phyloP scores from a whole-genome alignment of 495 filamentous ascomycete genomes.

The Tuber melanosporum region DNA sequence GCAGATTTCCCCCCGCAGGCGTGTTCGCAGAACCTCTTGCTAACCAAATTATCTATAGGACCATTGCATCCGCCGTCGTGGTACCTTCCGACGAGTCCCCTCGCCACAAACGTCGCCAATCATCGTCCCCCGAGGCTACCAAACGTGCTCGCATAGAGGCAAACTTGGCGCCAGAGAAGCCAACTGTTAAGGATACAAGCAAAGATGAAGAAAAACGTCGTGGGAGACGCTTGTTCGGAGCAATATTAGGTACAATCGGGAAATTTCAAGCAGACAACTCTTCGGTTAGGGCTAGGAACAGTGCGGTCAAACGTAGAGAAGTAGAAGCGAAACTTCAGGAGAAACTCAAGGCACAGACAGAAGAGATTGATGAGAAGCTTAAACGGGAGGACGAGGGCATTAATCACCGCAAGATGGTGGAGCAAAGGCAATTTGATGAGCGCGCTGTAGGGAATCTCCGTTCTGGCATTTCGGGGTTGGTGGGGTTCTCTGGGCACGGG shows the following conservation, averaged over 20 bases:
- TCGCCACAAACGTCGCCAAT: conserved; percentile 53
- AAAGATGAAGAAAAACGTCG: conserved; percentile 75
- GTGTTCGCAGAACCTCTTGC: conserved; percentile 8
- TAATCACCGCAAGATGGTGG: conserved; percentile 53
- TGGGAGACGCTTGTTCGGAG: conserved; percentile 83
- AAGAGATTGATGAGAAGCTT: conserved; percentile 62
- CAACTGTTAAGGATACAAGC: conserved; percentile 43
- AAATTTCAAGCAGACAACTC: conserved; percentile 54
- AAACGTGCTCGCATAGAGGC: conserved; percentile 52
- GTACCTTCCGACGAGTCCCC: conserved; percentile 50
- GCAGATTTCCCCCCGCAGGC: conserved; percentile 3
- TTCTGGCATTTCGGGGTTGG: neutral
- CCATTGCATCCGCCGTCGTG: conserved; percentile 61
- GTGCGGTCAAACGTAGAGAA: conserved; percentile 71
- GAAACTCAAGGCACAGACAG: conserved; percentile 67
- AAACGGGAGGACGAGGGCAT: conserved; percentile 59
- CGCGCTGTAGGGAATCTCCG: conserved; percentile 57
- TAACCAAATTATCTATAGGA: conserved; percentile 34
- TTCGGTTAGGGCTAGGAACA: conserved; percentile 52
- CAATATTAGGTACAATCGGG: conserved; percentile 77
- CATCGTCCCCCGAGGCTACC: conserved; percentile 48
- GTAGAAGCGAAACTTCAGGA: conserved; percentile 86
- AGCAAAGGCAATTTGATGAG: conserved; percentile 72
- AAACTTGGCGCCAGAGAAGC: conserved; percentile 42
- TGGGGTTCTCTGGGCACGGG: neutral